These are phyloP conservation scores for Wolfiporia cocos DNA, from an alignment of 1,284 basidiomycete genomes.

Conservation along the genomic window DNA sequence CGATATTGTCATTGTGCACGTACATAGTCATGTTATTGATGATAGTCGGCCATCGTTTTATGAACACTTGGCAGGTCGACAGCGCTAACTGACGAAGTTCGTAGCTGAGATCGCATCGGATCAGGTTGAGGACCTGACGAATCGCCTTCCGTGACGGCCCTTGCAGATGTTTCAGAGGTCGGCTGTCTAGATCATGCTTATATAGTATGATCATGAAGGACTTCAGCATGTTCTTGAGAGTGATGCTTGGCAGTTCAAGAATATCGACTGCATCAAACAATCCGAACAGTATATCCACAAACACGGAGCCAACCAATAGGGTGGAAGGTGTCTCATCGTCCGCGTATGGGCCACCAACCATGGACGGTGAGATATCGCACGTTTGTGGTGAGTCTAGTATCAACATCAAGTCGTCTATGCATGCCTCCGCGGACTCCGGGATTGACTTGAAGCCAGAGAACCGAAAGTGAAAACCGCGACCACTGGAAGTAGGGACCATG, in stretches of 20 bases:
- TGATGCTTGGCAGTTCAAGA: conserved; percentile 40
- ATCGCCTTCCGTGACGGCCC: conserved; percentile 45
- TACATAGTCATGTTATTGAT: no score
- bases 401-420: conserved; percentile 48
- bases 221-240: conserved; percentile 54
- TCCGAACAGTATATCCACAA: conserved; percentile 51
- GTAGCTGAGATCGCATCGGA: conserved; percentile 46
- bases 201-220: conserved; percentile 55
- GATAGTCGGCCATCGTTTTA: conserved; percentile 50
- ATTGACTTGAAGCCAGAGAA: conserved; percentile 42
- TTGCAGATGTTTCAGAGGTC: conserved; percentile 45
- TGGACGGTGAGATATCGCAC: conserved; percentile 40
- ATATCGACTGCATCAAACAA: conserved; percentile 40
- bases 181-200: conserved; percentile 62
- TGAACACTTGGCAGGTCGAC: conserved; percentile 52
- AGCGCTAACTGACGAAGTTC: conserved; percentile 61
- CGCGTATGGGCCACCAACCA: conserved; percentile 37
- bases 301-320: conserved; percentile 52
- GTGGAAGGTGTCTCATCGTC: conserved; percentile 38
- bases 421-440: conserved; percentile 40
- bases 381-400: conserved; percentile 53
- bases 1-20: no score
- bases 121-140: conserved; percentile 41
- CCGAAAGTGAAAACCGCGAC: conserved; percentile 44
- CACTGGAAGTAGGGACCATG: conserved; percentile 37